Evolutionary conservation across 257 asterid species (phyloP).

Genomic region (Salvia splendens): DNA sequence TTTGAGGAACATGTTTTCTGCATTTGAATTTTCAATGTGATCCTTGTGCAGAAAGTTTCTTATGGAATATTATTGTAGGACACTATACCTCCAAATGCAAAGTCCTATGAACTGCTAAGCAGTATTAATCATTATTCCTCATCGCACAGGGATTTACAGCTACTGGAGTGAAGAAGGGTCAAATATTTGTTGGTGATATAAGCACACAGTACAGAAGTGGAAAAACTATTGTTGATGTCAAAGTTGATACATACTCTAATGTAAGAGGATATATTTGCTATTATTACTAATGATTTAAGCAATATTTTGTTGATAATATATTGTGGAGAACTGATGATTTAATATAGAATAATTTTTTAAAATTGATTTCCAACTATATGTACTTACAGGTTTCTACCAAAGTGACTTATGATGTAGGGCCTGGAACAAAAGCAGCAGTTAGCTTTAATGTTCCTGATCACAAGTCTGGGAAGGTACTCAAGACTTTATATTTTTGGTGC

Average conservation of each 20-base stretch:
- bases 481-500: constrained; percentile 11
- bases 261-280: constrained; percentile 44
- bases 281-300: constrained; percentile 9
- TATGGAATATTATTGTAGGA: not conserved
- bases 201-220: constrained; percentile 67
- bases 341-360: not conserved
- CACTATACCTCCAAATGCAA: not conserved
- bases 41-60: not conserved
- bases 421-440: constrained; percentile 68
- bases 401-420: constrained; percentile 57
- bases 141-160: constrained; percentile 73
- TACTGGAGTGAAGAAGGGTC: constrained; percentile 70
- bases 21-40: not conserved
- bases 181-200: constrained; percentile 73
- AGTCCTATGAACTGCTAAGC: constrained; percentile 8
- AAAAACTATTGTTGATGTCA: constrained; percentile 68
- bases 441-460: constrained; percentile 82
- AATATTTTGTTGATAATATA: not conserved
- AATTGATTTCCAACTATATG: constrained; percentile 22
- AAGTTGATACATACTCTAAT: constrained; percentile 77
- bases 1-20: not conserved
- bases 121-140: constrained; percentile 12
- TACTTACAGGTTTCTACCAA: constrained; percentile 64
- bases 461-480: constrained; percentile 83
- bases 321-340: not conserved